A percentile compares a stretch with the other conserved stretches of the same genome.
These are phyloP conservation scores for Backusella liffmaniae DNA, from an alignment of 192 early-diverging fungal species.

Conservation along the genomic window DNA sequence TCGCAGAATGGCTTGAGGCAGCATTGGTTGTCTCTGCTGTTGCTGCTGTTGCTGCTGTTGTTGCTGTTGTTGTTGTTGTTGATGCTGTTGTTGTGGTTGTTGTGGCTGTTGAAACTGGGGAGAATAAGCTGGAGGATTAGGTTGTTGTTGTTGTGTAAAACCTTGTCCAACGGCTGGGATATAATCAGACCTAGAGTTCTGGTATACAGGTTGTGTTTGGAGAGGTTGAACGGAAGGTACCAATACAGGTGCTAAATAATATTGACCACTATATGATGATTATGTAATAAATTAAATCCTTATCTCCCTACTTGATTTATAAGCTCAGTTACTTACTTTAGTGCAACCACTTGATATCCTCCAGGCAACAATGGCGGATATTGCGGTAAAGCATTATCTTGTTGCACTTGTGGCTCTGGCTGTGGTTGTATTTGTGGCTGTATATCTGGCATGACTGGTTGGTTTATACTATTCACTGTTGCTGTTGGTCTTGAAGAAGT, in stretches of 20 bases:
- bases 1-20: neutral
- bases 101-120: neutral
- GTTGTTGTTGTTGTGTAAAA: neutral
- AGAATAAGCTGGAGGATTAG: neutral
- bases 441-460: neutral
- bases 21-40: neutral
- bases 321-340: slow-evolving; percentile 18
- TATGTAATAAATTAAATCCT: neutral
- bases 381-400: neutral
- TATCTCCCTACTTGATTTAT: neutral
- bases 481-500: neutral
- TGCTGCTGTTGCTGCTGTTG: neutral
- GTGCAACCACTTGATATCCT: slow-evolving; percentile 26
- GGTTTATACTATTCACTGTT: neutral
- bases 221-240: slow-evolving; percentile 16
- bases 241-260: slow-evolving; percentile 31
- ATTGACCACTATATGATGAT: slow-evolving; percentile 21
- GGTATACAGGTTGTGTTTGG: slow-evolving; percentile 1
- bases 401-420: neutral
- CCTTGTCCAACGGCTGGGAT: neutral
- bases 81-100: neutral
- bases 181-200: neutral
- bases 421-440: neutral
- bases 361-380: slow-evolving; percentile 19
- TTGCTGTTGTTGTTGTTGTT: neutral